Evolutionary conservation across 441 rosid genomes (phyloP), one percentile per base, ranked within the genome.

Genomic region (Pelargonium myrrhifolium): DNA sequence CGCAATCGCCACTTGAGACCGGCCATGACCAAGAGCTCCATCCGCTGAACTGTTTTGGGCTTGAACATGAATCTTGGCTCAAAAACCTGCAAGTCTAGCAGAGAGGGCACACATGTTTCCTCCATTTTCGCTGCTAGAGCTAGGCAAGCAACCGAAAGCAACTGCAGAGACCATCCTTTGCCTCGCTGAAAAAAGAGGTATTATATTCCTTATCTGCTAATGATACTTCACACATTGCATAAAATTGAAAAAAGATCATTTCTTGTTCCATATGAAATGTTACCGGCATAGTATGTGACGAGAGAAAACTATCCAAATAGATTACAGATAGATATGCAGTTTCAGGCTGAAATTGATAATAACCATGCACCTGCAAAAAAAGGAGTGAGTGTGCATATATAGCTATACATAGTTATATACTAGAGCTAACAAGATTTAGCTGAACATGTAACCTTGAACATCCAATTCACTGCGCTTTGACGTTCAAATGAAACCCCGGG

Each of bases 71-170:
- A 71, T 65, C 60, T 77, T 58, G 83, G 81, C 65, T 76, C 71
- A 9, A 73, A 15, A 20, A 61, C 65, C 68, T 82, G 82, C 66
- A 82, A 31, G 74, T 82, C 80, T 59, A 74, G 21, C 28, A 75
- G 81, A 74, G 69, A 8, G 15, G 74, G 82, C 20, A 75, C 74
- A 7, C 39, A 65, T 59, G 71, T 70, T 75, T 79, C 85, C 70
- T 79, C 85, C 79, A 82, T 21, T 71, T 82, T 82, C 53, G 83
- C 76, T 17, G 85, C 83, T 65, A 79, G 7, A 40, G 80, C 74
- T 59, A 79, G 51, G 66, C 83, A 79, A 15, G 81, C 71, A 9
- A 79, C 77, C 20, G 85, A 75, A 66, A 75, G 64, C 24, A 82
- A 77, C 62, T 75, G 81, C 74, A 78, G 18, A 3, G 72, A 64